Evolutionary conservation across 1,284 basidiomycete genomes (phyloP).

Genomic region (Termitomyces sp.): DNA sequence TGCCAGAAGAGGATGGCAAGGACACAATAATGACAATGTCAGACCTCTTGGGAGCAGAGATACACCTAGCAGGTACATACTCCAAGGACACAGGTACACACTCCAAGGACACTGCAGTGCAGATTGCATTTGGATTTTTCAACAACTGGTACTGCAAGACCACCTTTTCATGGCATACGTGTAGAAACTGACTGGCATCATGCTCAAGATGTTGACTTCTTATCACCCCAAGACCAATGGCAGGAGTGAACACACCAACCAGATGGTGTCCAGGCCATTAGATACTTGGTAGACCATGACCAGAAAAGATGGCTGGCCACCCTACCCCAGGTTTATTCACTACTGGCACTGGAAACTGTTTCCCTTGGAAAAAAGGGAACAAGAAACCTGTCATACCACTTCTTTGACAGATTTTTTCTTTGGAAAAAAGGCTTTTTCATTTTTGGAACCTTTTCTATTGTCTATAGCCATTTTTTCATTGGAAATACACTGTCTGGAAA

Average conservation of each 20-base stretch:
- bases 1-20: conserved; percentile 23
- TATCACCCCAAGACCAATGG: conserved; percentile 4
- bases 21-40: conserved; percentile 36
- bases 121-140: conserved; percentile 28
- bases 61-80: conserved; percentile 26
- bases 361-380: too few species aligned
- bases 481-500: too few species aligned
- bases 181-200: conserved; percentile 15
- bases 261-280: conserved; percentile 25
- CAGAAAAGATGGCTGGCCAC: conserved; percentile 38
- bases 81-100: conserved; percentile 22
- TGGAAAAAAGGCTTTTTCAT: too few species aligned
- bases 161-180: conserved; percentile 23
- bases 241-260: conserved; percentile 28
- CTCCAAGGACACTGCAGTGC: conserved; percentile 24
- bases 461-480: too few species aligned
- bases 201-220: too few species aligned
- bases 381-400: too few species aligned
- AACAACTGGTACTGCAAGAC: conserved; percentile 32
- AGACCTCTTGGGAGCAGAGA: conserved; percentile 30
- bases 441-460: too few species aligned
- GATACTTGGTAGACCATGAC: conserved; percentile 31
- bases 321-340: conserved; percentile 23
- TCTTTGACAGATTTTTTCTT: too few species aligned
- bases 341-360: too few species aligned